A percentile compares a stretch with the other conserved stretches of the same genome.
Conservation (phyloP, 306 rosid species). For the Delonix regia region DNA sequence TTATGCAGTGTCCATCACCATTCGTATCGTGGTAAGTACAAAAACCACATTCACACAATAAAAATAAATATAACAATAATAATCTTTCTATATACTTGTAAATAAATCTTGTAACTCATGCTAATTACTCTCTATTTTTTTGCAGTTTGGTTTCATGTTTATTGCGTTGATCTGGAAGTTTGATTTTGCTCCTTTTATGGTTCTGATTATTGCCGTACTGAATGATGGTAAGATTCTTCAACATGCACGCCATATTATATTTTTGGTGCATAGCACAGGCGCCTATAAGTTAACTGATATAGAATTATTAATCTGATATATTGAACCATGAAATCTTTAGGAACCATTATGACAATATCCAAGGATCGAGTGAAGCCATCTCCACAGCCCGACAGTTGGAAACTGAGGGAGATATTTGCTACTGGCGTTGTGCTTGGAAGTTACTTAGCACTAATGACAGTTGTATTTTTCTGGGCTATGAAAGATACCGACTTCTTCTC, state of each 20-base stretch:
- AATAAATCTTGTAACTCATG: neutral
- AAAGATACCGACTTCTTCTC: constrained; percentile 70
- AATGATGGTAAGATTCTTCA: constrained; percentile 72
- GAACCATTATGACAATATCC: constrained; percentile 94
- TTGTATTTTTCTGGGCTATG: constrained; percentile 81
- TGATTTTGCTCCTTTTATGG: constrained; percentile 98
- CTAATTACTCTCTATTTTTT: constrained; percentile 30
- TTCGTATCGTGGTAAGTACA: constrained; percentile 90
- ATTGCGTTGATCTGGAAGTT: constrained; percentile 92
- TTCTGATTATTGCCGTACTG: constrained; percentile 87
- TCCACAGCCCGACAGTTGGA: constrained; percentile 93
- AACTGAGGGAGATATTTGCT: constrained; percentile 85
- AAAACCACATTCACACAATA: neutral
- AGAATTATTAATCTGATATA: constrained; percentile 27
- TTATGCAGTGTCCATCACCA: constrained; percentile 95
- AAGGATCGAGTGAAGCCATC: constrained; percentile 97
- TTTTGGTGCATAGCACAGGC: no score
- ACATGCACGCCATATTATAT: neutral
- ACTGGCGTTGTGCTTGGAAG: constrained; percentile 93
- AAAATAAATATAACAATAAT: neutral
- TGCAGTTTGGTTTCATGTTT: constrained; percentile 90
- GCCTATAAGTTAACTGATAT: neutral
- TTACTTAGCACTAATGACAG: constrained; percentile 94
- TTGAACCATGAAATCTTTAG: constrained; percentile 42
- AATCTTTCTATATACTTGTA: neutral